Evolutionary conservation across 768 basidiomycete species (phyloP).

Genomic region (Termitomyces sp.): DNA sequence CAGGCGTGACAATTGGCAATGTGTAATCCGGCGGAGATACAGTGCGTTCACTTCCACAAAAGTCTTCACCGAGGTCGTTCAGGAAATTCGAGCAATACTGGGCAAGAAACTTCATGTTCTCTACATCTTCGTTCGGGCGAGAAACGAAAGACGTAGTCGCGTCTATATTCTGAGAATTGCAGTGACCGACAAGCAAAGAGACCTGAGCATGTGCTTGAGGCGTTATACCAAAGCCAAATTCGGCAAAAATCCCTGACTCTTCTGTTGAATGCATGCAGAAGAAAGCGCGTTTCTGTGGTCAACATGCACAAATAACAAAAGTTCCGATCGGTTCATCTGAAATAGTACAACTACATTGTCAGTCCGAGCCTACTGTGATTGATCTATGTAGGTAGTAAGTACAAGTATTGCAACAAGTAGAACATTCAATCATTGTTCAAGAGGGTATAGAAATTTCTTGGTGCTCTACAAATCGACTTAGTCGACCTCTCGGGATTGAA

Average conservation of each 20-base stretch:
- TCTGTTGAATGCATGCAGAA: neutral
- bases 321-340: neutral
- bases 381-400: no score
- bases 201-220: neutral
- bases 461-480: neutral
- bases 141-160: neutral
- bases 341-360: neutral
- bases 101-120: conserved; percentile 1
- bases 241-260: neutral
- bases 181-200: neutral
- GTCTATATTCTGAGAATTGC: neutral
- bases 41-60: neutral
- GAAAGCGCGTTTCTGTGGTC: neutral
- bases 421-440: neutral
- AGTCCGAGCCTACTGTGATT: no score
- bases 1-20: conserved; percentile 22
- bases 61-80: neutral
- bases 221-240: neutral
- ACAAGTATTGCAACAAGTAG: neutral
- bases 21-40: neutral
- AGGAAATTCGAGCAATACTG: neutral
- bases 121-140: neutral
- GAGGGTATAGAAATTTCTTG: neutral
- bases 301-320: neutral
- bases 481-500: neutral